phyloP scores from a whole-genome alignment of 2,329 filamentous ascomycete species.

The Phoma sp. region DNA sequence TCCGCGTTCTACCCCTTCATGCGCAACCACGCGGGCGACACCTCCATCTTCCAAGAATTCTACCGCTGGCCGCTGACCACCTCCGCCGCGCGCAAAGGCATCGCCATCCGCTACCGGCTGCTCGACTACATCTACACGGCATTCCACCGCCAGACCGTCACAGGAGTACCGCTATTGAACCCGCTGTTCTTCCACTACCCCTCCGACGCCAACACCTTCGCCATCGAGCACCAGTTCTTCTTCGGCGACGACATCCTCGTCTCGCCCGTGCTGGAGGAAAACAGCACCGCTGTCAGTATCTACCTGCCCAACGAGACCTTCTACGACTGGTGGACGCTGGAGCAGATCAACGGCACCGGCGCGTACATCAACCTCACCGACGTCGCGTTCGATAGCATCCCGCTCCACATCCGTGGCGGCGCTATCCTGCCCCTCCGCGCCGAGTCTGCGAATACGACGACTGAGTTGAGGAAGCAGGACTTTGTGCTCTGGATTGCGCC shows the following conservation, averaged over 20 bases:
- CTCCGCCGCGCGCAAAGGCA: constrained; percentile 68
- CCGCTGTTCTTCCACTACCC: constrained; percentile 76
- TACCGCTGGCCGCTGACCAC: constrained; percentile 57
- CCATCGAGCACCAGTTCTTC: constrained; percentile 63
- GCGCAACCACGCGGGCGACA: constrained; percentile 69
- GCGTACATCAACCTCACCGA: constrained; percentile 53
- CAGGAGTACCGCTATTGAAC: constrained; percentile 68
- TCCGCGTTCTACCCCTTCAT: constrained; percentile 79
- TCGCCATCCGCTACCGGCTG: constrained; percentile 72
- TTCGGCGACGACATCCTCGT: constrained; percentile 63
- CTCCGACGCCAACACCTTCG: constrained; percentile 57
- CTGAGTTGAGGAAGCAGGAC: constrained; percentile 66
- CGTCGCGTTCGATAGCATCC: constrained; percentile 61
- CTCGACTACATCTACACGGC: constrained; percentile 81
- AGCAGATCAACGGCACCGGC: constrained; percentile 56
- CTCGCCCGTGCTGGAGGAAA: constrained; percentile 61
- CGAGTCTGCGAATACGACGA: constrained; percentile 65
- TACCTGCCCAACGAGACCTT: constrained; percentile 65
- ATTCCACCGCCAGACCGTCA: constrained; percentile 63
- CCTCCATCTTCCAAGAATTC: constrained; percentile 69
- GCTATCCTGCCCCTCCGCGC: constrained; percentile 66
- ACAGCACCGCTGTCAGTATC: constrained; percentile 58
- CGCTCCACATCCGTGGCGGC: constrained; percentile 69
- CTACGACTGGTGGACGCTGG: constrained; percentile 65
- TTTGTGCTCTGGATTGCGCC: constrained; percentile 77